A percentile compares a stretch with the other conserved stretches of the same genome.
Evolutionary conservation across 495 filamentous ascomycete genomes (phyloP).

Genomic region (Penicillium macrosclerotiorum): DNA sequence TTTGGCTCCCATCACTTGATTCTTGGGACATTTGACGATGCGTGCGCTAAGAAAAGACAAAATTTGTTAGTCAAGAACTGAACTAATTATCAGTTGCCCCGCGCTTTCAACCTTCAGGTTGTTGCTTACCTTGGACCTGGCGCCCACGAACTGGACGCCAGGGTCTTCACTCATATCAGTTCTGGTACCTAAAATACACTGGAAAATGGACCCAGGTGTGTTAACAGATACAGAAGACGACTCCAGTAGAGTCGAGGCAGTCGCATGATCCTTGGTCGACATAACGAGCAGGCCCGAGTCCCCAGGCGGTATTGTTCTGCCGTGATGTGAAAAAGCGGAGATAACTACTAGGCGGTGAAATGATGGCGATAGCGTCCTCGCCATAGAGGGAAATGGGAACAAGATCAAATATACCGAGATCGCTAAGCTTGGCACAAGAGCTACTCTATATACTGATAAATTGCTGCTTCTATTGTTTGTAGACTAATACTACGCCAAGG

Average conservation of each 20-base stretch:
- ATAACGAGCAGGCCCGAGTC: constrained; percentile 16
- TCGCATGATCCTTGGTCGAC: constrained; percentile 4
- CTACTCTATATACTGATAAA: too few species aligned
- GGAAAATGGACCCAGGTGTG: not conserved
- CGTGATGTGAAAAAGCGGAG: constrained; percentile 5
- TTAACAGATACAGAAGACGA: not conserved
- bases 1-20: constrained; percentile 16
- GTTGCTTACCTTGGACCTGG: constrained; percentile 41
- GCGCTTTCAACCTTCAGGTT: constrained; percentile 11
- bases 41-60: constrained; percentile 28
- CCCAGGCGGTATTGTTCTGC: constrained; percentile 14
- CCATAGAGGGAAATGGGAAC: not conserved
- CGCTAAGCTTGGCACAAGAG: not conserved
- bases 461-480: too few species aligned
- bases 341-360: constrained; percentile 1
- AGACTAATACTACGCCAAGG: too few species aligned
- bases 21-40: constrained; percentile 40
- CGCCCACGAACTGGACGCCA: constrained; percentile 38
- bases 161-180: constrained; percentile 38
- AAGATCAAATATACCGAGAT: not conserved
- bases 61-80: constrained; percentile 6
- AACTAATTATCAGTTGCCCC: constrained; percentile 24
- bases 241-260: constrained; percentile 1
- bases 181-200: not conserved
- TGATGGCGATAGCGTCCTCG: too few species aligned